Evolutionary conservation across 1,139 yeast species (phyloP).

Genomic region (Blastobotrys indianensis): DNA sequence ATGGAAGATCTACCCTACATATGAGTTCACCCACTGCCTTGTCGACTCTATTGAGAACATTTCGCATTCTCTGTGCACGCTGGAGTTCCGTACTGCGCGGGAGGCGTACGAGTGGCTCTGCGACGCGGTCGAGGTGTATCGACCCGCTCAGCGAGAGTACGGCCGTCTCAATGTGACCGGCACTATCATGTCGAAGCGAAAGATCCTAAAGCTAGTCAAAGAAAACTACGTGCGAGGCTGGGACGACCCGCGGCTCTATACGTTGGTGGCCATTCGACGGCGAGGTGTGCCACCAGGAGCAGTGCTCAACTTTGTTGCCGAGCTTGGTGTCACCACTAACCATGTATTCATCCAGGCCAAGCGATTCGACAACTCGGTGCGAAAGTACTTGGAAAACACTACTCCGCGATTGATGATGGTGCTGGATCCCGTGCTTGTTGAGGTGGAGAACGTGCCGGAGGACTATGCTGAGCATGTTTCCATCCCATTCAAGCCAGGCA

Average conservation of each 20-base stretch:
- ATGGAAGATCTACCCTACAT: slow-evolving; percentile 98
- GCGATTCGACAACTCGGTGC: slow-evolving; percentile 83
- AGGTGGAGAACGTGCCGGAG: slow-evolving; percentile 75
- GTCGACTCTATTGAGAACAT: slow-evolving; percentile 97
- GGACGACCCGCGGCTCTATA: slow-evolving; percentile 97
- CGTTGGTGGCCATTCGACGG: slow-evolving; percentile 90
- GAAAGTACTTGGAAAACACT: slow-evolving; percentile 80
- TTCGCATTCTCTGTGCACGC: slow-evolving; percentile 90
- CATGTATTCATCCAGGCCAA: slow-evolving; percentile 85
- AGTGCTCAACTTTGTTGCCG: slow-evolving; percentile 83
- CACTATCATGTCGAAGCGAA: slow-evolving; percentile 89
- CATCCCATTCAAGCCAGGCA: slow-evolving; percentile 88
- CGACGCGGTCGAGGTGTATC: slow-evolving; percentile 87
- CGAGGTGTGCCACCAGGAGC: slow-evolving; percentile 99
- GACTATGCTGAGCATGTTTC: slow-evolving; percentile 63
- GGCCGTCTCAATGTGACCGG: slow-evolving; percentile 96
- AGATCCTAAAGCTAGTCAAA: slow-evolving; percentile 85
- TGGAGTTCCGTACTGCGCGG: slow-evolving; percentile 86
- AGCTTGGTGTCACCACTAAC: slow-evolving; percentile 93
- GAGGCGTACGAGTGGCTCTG: slow-evolving; percentile 98
- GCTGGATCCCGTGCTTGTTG: slow-evolving; percentile 77
- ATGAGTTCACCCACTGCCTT: slow-evolving; percentile 97
- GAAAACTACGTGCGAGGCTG: slow-evolving; percentile 84
- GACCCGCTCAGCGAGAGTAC: slow-evolving; percentile 98
- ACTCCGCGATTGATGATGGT: slow-evolving; percentile 96